phyloP scores from a whole-genome alignment of 768 basidiomycete genomes.

The Termitomyces sp. region DNA sequence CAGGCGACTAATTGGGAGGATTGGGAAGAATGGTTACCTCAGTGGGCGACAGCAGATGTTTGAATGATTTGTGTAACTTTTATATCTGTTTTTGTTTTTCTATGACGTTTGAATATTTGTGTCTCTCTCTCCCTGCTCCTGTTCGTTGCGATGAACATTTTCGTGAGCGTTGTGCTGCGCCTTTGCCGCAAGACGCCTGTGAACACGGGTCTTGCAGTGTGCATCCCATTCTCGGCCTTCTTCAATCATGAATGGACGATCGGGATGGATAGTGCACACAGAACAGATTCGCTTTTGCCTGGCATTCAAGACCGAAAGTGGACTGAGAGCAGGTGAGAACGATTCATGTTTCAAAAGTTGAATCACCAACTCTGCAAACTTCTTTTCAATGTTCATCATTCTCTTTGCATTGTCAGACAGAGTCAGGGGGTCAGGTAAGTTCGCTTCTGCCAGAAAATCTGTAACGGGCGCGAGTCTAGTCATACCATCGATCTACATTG shows the following conservation, averaged over 20 bases:
- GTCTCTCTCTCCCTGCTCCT: background rate
- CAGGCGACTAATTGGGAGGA: slow-evolving; percentile 20
- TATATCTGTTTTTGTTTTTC: background rate
- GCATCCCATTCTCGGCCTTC: slow-evolving; percentile 46
- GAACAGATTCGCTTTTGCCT: slow-evolving; percentile 56
- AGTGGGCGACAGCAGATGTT: slow-evolving; percentile 36
- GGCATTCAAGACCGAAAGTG: slow-evolving; percentile 46
- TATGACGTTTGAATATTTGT: background rate
- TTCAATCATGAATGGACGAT: slow-evolving; percentile 64
- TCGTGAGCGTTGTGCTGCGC: background rate
- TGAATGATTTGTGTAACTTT: background rate
- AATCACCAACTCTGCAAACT: slow-evolving; percentile 39
- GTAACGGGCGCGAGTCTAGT: background rate
- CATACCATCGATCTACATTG: background rate
- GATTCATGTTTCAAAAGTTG: background rate
- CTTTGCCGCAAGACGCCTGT: slow-evolving; percentile 42
- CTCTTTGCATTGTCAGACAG: slow-evolving; percentile 51
- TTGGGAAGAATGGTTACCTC: slow-evolving; percentile 49
- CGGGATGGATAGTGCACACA: slow-evolving; percentile 52
- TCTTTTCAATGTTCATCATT: slow-evolving; percentile 43
- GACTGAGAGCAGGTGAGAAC: slow-evolving; percentile 34
- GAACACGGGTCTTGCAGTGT: slow-evolving; percentile 53
- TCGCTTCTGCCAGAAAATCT: slow-evolving; percentile 52
- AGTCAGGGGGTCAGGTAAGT: slow-evolving; percentile 51
- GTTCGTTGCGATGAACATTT: background rate